Evolutionary conservation across 1,139 yeast genomes (phyloP).

Genomic region (Yamadazyma diddensiae): DNA sequence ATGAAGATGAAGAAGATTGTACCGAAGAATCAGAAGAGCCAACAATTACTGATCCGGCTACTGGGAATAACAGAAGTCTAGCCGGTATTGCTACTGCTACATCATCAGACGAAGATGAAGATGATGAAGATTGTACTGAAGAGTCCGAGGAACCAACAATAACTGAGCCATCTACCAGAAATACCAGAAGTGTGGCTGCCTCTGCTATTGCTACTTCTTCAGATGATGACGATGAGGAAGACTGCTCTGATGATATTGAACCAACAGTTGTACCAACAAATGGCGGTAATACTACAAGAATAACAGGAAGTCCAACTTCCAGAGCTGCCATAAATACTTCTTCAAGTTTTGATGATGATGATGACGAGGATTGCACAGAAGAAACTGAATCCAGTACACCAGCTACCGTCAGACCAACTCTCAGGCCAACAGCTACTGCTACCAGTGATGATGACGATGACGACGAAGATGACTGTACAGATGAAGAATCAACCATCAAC

Average conservation of each 20-base stretch:
- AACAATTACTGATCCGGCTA: conserved; percentile 2
- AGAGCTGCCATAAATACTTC: no score
- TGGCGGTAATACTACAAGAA: conserved; percentile 1
- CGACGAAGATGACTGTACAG: conserved; percentile 6
- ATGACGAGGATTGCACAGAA: conserved; percentile 14
- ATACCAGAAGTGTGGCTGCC: conserved; percentile 1
- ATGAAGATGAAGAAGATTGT: conserved; percentile 9
- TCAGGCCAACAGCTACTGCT: no score
- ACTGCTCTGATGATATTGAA: conserved; percentile 2
- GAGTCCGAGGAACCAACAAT: conserved; percentile 4
- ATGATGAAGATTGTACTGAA: conserved; percentile 7
- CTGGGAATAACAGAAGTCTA: conserved; percentile 1
- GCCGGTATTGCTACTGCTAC: conserved; percentile 1
- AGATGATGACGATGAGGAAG: conserved; percentile 11
- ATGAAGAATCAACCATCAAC: no score
- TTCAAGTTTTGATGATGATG: no score
- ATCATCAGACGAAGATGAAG: conserved; percentile 8
- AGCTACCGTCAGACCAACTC: conserved; percentile 1
- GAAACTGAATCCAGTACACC: conserved; percentile 3
- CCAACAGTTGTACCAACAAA: conserved; percentile 3
- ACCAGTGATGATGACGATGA: conserved; percentile 9
- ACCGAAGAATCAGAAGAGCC: conserved; percentile 3
- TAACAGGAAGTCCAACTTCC: no score
- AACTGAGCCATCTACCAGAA: conserved; percentile 1
- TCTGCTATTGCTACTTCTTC: conserved; percentile 2